Percentiles rank a stretch among this genome's conserved stretches.
phyloP scores from a whole-genome alignment of 352 stramenopile species.

The Phytophthora colocasiae region DNA sequence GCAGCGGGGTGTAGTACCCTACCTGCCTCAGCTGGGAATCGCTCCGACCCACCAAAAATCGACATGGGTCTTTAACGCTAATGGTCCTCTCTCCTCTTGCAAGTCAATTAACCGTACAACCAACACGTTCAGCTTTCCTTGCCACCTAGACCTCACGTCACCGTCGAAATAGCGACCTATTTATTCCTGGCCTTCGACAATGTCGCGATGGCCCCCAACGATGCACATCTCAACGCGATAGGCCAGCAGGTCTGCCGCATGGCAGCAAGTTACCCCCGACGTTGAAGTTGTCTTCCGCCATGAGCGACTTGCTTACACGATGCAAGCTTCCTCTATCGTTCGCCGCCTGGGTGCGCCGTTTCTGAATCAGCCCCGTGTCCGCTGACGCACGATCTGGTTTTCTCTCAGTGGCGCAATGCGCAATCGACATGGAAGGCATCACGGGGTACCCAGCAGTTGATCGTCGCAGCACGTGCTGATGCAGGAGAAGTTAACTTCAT shows the following conservation, averaged over 20 bases:
- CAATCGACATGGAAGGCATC: too few species aligned
- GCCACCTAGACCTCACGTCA: constrained; percentile 1
- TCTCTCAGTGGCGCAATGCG: neutral
- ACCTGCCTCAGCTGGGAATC: constrained; percentile 79
- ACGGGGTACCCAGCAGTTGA: too few species aligned
- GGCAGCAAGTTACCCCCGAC: constrained; percentile 1
- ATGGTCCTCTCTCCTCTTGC: neutral
- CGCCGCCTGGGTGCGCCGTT: constrained; percentile 6
- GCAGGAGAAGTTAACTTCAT: too few species aligned
- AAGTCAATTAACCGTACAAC: neutral
- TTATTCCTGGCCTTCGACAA: too few species aligned
- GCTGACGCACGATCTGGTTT: constrained; percentile 9
- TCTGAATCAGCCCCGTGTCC: constrained; percentile 18
- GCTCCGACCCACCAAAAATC: constrained; percentile 82
- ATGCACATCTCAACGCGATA: constrained; percentile 29
- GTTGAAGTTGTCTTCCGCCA: constrained; percentile 32
- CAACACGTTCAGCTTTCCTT: constrained; percentile 1
- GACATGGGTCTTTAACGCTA: constrained; percentile 48
- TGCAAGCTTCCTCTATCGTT: constrained; percentile 13
- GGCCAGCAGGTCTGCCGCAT: constrained; percentile 20
- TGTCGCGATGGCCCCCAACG: too few species aligned
- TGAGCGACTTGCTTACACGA: neutral
- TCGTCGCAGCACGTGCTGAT: too few species aligned
- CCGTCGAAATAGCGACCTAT: constrained; percentile 37
- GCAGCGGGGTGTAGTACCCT: too few species aligned